Conservation (phyloP, 129 eudicot genomes). For the Pittosporum tobira region DNA sequence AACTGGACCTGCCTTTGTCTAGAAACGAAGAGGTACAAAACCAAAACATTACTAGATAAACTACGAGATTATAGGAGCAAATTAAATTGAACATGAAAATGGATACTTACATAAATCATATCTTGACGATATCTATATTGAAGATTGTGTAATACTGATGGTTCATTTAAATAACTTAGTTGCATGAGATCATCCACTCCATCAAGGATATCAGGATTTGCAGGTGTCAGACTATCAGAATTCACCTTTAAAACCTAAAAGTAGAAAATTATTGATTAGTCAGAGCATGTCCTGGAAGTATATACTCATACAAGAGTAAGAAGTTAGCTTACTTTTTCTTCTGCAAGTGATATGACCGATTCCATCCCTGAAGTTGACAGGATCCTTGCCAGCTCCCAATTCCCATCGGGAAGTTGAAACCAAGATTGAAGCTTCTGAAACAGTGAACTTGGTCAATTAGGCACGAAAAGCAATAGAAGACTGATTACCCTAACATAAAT, state of each 20-base stretch:
- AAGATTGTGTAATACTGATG: constrained; percentile 75
- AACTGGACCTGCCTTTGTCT: constrained; percentile 96
- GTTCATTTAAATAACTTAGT: constrained; percentile 80
- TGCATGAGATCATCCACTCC: constrained; percentile 94
- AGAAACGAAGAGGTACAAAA: constrained; percentile 12
- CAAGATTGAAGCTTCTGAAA: constrained; percentile 69
- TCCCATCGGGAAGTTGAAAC: constrained; percentile 79
- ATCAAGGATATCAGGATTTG: constrained; percentile 91
- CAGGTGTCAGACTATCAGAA: constrained; percentile 51
- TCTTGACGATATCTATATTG: constrained; percentile 69
- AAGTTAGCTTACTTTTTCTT: constrained; percentile 44
- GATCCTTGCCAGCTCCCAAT: constrained; percentile 79
- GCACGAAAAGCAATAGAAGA: neutral
- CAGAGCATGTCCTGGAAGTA: constrained; percentile 7
- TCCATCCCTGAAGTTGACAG: constrained; percentile 55
- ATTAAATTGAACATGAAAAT: constrained; percentile 12
- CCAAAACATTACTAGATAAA: constrained; percentile 12
- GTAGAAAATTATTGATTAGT: constrained; percentile 11
- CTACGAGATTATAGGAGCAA: constrained; percentile 8
- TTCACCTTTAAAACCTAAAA: constrained; percentile 60
- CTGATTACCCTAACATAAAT: neutral
- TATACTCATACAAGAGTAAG: neutral
- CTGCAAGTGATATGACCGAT: constrained; percentile 48
- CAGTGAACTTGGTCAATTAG: neutral
- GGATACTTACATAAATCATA: constrained; percentile 59